Evolutionary conservation across 345 rosid species (phyloP), one percentile per base, ranked within the genome.

Genomic region (Populus pruinosa): DNA sequence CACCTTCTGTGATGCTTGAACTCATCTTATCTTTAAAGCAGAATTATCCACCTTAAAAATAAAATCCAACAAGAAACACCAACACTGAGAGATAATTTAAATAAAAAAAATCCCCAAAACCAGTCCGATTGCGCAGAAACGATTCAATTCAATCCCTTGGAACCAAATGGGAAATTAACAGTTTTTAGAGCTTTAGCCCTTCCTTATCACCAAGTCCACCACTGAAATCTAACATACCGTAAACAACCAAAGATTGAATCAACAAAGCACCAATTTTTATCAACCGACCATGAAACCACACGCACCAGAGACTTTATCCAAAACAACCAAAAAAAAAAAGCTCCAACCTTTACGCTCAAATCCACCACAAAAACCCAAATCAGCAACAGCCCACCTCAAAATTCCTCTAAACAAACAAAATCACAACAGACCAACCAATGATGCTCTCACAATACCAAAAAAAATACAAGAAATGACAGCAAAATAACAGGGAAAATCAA

Each of bases 21-120:
- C 91, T 92, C 99, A 96, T 96, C 84, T 71, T 88, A 77, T 35
- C 80, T 79, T 72, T 35, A 67, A 79, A 75, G 74, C 75, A 72
- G 41, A 82, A 80, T 56, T 83, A 71, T 25, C 84, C 69, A 76
- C 83, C 83, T 31, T 81, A 87, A 77, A 43, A 78, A 55, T 69
- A 68, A 64, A 78, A 62, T 27, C 13, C 73, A 84, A 65, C 36
- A 33, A 10, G 56, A 44, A 59, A 44, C 21, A 65, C 36, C 74
- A 50, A 56, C 29, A 73, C 49, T 69, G 69, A 43, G 49, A 12
- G 10, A 10, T n/a, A 59, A 59, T 23, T n/a, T 59, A 59, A 59
- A 59, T 59, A 23, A 59, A 23, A 23, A 17, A 23, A 59, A 59
- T 59, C 27, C 64, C 64, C 64, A 23, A 23, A n/a, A 59, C 16